A percentile compares a stretch with the other conserved stretches of the same genome.
Evolutionary conservation across 2,329 filamentous ascomycete species (phyloP).

Genomic region (Atkinsonella texensis): DNA sequence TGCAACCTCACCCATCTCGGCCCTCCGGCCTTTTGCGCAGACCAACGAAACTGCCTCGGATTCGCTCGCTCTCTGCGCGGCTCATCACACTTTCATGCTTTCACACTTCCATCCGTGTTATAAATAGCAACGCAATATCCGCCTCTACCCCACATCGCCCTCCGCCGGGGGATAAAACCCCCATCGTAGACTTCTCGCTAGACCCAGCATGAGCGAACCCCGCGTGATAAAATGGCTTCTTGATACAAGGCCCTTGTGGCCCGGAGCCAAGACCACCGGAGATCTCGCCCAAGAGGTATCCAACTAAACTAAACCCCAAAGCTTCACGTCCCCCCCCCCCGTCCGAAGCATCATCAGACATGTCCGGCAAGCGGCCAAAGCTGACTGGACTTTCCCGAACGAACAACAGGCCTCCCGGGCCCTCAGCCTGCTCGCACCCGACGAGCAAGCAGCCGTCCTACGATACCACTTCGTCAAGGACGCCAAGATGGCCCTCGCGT

Average conservation of each 20-base stretch:
- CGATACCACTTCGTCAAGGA: conserved; percentile 56
- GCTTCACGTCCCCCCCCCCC: neutral
- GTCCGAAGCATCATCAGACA: neutral
- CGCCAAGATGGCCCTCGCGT: conserved; percentile 62
- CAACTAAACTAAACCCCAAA: neutral
- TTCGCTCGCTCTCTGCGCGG: too few relatives aligned
- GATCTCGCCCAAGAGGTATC: conserved; percentile 34
- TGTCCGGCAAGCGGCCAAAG: neutral
- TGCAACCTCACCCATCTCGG: too few relatives aligned
- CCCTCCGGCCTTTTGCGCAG: too few relatives aligned
- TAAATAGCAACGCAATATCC: too few relatives aligned
- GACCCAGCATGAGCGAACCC: conserved; percentile 10
- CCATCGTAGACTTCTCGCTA: too few relatives aligned
- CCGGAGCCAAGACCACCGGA: conserved; percentile 34
- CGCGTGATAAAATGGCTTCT: conserved; percentile 48
- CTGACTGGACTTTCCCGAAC: too few relatives aligned
- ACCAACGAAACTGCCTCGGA: too few relatives aligned
- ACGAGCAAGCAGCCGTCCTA: conserved; percentile 46
- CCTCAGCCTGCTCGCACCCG: conserved; percentile 36
- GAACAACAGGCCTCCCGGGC: conserved; percentile 37
- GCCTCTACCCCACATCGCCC: too few relatives aligned
- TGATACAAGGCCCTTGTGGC: conserved; percentile 48
- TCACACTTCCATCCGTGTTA: too few relatives aligned
- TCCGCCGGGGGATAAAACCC: too few relatives aligned
- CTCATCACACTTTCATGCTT: too few relatives aligned